Percentiles rank a stretch among this genome's conserved stretches.
These are phyloP conservation scores for Taiozyma sp. DNA, from an alignment of 1,139 yeast species.

Conservation along the genomic window DNA sequence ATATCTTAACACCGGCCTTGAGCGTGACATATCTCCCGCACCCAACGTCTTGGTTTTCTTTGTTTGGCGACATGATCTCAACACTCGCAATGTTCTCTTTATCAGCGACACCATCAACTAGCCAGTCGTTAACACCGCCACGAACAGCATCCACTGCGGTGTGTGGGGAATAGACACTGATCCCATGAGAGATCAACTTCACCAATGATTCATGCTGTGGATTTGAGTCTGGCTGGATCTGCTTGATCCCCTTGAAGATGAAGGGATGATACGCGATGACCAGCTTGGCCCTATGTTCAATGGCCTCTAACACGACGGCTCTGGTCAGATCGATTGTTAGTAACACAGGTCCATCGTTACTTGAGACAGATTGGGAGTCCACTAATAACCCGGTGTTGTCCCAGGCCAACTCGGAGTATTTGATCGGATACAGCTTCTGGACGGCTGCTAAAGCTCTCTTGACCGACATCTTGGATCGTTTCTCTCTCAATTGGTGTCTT, in stretches of 20 bases:
- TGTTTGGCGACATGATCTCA: slow-evolving; percentile 35
- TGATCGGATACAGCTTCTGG: slow-evolving; percentile 66
- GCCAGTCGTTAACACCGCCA: slow-evolving; percentile 93
- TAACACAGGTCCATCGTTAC: slow-evolving; percentile 32
- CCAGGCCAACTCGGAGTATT: slow-evolving; percentile 81
- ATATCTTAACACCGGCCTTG: slow-evolving; percentile 38
- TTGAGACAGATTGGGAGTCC: slow-evolving; percentile 24
- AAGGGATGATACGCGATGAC: slow-evolving; percentile 94
- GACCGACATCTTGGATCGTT: slow-evolving; percentile 1
- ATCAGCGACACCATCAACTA: slow-evolving; percentile 54
- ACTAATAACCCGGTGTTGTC: slow-evolving; percentile 35
- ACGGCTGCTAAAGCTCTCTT: slow-evolving; percentile 46
- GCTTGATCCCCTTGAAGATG: slow-evolving; percentile 83
- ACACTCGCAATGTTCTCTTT: slow-evolving; percentile 18
- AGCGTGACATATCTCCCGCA: slow-evolving; percentile 76
- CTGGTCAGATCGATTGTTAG: slow-evolving; percentile 84
- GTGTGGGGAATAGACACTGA: slow-evolving; percentile 92
- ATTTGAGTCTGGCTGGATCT: slow-evolving; percentile 52
- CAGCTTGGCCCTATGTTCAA: slow-evolving; percentile 42
- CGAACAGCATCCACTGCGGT: slow-evolving; percentile 92
- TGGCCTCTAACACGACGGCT: slow-evolving; percentile 83
- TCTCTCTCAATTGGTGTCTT: neutral
- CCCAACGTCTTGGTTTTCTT: slow-evolving; percentile 47
- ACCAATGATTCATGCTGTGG: slow-evolving; percentile 81
- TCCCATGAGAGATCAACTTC: slow-evolving; percentile 64